Evolutionary conservation across 1,284 basidiomycete genomes (phyloP).

Genomic region (Anthracocystis walkeri): DNA sequence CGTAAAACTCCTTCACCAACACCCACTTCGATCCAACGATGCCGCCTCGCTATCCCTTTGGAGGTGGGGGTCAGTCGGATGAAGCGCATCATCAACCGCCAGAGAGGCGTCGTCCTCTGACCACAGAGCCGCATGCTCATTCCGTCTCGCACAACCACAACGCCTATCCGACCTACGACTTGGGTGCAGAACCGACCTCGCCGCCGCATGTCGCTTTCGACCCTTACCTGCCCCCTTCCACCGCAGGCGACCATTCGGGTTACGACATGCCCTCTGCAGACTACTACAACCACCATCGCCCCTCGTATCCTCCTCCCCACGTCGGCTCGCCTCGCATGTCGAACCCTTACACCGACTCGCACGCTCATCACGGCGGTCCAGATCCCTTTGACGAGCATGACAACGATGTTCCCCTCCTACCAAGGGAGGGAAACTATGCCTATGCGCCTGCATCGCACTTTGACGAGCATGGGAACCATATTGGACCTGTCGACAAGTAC

Average conservation of each 20-base stretch:
- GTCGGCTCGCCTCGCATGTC: constrained; percentile 28
- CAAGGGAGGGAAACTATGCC: constrained; percentile 48
- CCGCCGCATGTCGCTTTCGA: constrained; percentile 42
- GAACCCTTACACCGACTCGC: constrained; percentile 38
- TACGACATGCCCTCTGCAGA: constrained; percentile 42
- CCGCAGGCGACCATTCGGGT: constrained; percentile 36
- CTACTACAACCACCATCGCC: constrained; percentile 33
- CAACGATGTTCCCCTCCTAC: constrained; percentile 54
- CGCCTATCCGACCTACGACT: constrained; percentile 55
- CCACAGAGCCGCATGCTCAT: constrained; percentile 21
- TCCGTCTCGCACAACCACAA: constrained; percentile 22
- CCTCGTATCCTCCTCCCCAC: constrained; percentile 27
- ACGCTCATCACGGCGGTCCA: constrained; percentile 21
- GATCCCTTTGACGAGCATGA: constrained; percentile 44
- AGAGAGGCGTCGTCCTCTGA: constrained; percentile 20
- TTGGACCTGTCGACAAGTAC: constrained; percentile 48
- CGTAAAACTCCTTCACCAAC: neutral
- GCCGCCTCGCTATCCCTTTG: constrained; percentile 45
- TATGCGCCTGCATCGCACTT: constrained; percentile 63
- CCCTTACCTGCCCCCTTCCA: constrained; percentile 40
- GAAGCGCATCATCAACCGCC: constrained; percentile 23
- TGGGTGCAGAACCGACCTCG: constrained; percentile 39
- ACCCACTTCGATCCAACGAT: constrained; percentile 30
- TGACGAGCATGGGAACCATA: constrained; percentile 57
- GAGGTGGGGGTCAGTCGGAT: constrained; percentile 28